phyloP scores from a whole-genome alignment of 768 basidiomycete genomes.

The Tricholoma flavovirens region DNA sequence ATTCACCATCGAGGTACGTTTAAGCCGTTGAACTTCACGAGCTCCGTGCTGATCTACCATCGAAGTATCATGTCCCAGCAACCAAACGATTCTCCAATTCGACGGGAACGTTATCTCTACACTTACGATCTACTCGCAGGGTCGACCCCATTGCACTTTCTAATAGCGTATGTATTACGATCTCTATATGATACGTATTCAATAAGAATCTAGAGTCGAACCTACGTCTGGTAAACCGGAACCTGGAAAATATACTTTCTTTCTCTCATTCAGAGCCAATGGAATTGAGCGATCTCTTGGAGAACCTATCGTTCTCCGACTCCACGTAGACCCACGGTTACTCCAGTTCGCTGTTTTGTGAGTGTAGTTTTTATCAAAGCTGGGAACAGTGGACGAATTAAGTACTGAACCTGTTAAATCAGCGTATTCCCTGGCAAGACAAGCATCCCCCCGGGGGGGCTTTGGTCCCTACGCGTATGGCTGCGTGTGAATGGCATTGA shows the following conservation, averaged over 20 bases:
- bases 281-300: conserved; percentile 50
- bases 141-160: conserved; percentile 40
- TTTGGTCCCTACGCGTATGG: conserved; percentile 62
- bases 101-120: conserved; percentile 44
- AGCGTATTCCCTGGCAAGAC: conserved; percentile 59
- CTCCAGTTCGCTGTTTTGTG: conserved; percentile 64
- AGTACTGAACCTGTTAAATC: conserved; percentile 4
- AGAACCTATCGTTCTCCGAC: conserved; percentile 38
- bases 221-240: conserved; percentile 34
- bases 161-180: conserved; percentile 41
- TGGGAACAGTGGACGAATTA: not conserved
- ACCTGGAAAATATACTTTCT: conserved; percentile 46
- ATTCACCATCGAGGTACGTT: not conserved
- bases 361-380: conserved; percentile 15
- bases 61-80: conserved; percentile 1
- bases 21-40: not conserved
- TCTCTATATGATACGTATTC: not conserved
- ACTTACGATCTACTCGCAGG: conserved; percentile 44
- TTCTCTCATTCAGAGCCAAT: conserved; percentile 48
- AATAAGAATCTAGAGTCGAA: conserved; percentile 34
- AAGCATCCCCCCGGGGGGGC: conserved; percentile 45
- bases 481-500: conserved; percentile 51
- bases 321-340: conserved; percentile 47
- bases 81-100: conserved; percentile 18
- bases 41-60: not conserved